Base-by-base conservation (phyloP, 495 filamentous ascomycete species). In the Tricharina praecox region DNA sequence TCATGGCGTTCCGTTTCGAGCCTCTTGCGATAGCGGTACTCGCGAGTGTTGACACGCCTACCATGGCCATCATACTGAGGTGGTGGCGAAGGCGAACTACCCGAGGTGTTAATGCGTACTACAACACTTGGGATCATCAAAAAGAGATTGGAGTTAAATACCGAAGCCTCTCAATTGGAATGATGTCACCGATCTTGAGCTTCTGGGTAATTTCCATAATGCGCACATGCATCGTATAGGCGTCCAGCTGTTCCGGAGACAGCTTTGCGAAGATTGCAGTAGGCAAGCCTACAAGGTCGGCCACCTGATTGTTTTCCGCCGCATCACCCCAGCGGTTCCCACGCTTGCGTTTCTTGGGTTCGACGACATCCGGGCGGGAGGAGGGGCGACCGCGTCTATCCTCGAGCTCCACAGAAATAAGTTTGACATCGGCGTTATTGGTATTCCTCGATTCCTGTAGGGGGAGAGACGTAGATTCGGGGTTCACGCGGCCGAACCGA, bases 131-230 rank as follows among this genome's bases (percentile, higher is more conserved):
- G 16, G n/a, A n/a, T n/a, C n/a, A n/a, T n/a, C n/a, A n/a, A n/a
- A 3, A 36, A 4, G 20, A 2, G 8, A 37, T 5, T 39, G n/a
- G 19, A 39, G 19, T 21, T 15, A 68, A 76, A 56, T 72, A 93
- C 88, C 88, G 76, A 62, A 96, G 83, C 51, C 85, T 84, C 69
- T 94, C 88, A 57, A 77, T 81, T 25, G 90, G 90, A 48, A 97
- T 86, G 40, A 96, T 87, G 69, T 97, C 90, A 65, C 93, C 87
- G 64, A 97, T 97, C 55, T 84, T 77, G 53, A 97, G 78, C 72
- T 96, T 96, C 69, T 97, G 87, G 62, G 85, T 95, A 57, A 97
- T 97, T 67, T 97, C 90, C 64, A 95, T 85, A 53, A 97, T 92
- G 62, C 90, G 84, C 53, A 97, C 67, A 63, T 97, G 87, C 47